Evolutionary conservation across 2,329 filamentous ascomycete species (phyloP), one percentile per base, ranked within the genome.

Genomic region (Diplodia scrobiculata): DNA sequence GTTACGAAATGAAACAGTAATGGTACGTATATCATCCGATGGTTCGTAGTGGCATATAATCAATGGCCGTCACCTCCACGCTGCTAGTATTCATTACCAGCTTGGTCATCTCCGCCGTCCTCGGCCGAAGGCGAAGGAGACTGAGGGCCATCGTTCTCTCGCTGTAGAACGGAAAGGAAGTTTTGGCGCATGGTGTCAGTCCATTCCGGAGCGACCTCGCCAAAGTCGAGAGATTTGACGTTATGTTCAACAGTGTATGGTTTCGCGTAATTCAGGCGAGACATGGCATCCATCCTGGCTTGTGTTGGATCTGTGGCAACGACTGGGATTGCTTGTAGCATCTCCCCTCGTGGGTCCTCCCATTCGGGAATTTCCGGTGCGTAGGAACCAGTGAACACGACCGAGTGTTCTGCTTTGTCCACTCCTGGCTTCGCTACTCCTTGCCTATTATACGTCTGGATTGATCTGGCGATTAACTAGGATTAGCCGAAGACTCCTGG

Each of bases 231-330:
- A 3, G 73, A 70, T 47, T 75, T 75, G 19, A 75, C 72, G 34
- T 74, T 73, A 52, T 74, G 71, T 52, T 74, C 73, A 0, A 75
- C 69, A 0, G 72, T 72, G 47, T 74, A 73, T 5, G 70, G 58
- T 29, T 73, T 74, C 5, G 58, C 34, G 48, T 70, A 74, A 21
- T 73, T 72, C 9, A 74, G 51, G 4, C 72, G 68, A 1, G 72
- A 72, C 51, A 70, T 59, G 0, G 63, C 58, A 60, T 74, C 70
- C 65, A 74, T 65, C 38, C 65, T 72, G 3, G 29, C 11, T 19
- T 70, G 64, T 9, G 19, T 67, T 10, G 38, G 66, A 6, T 66
- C 34, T 10, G 48, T 66, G 5, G 67, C 7, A 27, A 54, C 36
- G 1, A 73, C 69, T 1, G 63, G 54, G 21, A 73, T 73, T 2